Evolutionary conservation across 441 rosid genomes (phyloP), one percentile per base, ranked within the genome.

Genomic region (Brassica balearica): DNA sequence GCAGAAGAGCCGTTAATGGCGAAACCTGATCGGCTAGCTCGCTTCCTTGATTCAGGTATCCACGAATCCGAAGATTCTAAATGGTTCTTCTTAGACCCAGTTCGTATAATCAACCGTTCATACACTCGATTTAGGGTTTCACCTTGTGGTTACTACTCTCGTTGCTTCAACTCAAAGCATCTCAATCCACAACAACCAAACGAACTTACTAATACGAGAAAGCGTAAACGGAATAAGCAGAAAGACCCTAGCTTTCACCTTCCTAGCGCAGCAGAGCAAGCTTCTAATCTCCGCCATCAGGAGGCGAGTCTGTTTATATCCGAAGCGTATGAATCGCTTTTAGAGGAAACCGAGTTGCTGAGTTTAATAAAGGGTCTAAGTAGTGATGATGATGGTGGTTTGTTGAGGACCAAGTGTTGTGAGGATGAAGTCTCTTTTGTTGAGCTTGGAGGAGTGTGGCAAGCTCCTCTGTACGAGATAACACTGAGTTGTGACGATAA

Each of bases 371-470:
- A 86, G 63, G 77, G 76, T 73, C 77, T 89, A 59, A 87, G 87
- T 77, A 72, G 61, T 14, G 63, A 58, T 17, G 23, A 46, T 62
- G 66, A 22, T 53, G 79, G 78, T 69, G 43, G 83, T 51, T 25
- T 71, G 53, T 85, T 71, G 78, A 46, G 60, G 78, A 46, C 56
- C 3, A 84, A 77, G 73, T 65, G 68, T 56, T 63, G 69, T 56
- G 75, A 2, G 0, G 69, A 25, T 34, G 73, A 65, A 36, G 72
- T 67, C 68, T 90, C 95, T 4, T 87, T 95, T 76, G 56, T 90
- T 43, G 96, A 89, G 75, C 84, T 91, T 1, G 92, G 94, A 68
- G 82, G 80, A 61, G 91, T 91, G 67, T 95, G 96, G 98, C 98
- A 91, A 80, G 97, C 97, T 75, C 87, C 97, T 75, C 64, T 95